Evolutionary conservation across 2,329 filamentous ascomycete genomes (phyloP), one percentile per base, ranked within the genome.

Genomic region (Penicillium occitanis): DNA sequence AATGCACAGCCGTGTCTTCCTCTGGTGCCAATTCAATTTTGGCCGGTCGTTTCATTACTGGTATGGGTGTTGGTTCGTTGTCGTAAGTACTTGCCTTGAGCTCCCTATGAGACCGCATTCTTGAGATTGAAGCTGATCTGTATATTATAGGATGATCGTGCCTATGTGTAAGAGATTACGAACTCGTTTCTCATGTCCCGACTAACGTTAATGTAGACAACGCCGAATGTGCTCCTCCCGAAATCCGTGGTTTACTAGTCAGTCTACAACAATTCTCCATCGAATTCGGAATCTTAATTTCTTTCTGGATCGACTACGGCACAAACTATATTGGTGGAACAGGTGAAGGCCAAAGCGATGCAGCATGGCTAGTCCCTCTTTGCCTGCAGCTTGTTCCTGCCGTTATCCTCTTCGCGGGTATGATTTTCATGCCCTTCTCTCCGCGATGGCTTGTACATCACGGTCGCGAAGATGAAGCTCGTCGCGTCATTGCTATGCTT

Each of bases 401-500:
- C 0, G 70, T 88, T 1, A 70, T 92, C 3, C 84, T 94, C 1
- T 86, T 89, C 33, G 71, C 84, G 11, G 91, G 91, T 48, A 92
- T 93, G 85, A 91, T 90, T 11, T 91, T 90, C 78, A 91, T 93
- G 89, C 91, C 90, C 0, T 92, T 90, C 78, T 90, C 87, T 0
- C 91, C 91, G 0, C 84, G 91, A 70, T 93, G 90, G 90, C 84
- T 94, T 0, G 79, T 91, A 8, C 87, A 92, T 74, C 88, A 91
- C 71, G 82, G 80, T 65, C 87, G 90, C 42, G 90, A 93, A 71
- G 83, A 83, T 0, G 90, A 93, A 74, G 89, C 89, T 0, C 85
- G 86, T 17, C 74, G 75, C 10, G 86, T 88, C 0, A 82, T 94
- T 0, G 86, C 90, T 0, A 81, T 75, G 60, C 85, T 94, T 2